Conservation (phyloP, 306 rosid genomes). For the Acacia crassicarpa region DNA sequence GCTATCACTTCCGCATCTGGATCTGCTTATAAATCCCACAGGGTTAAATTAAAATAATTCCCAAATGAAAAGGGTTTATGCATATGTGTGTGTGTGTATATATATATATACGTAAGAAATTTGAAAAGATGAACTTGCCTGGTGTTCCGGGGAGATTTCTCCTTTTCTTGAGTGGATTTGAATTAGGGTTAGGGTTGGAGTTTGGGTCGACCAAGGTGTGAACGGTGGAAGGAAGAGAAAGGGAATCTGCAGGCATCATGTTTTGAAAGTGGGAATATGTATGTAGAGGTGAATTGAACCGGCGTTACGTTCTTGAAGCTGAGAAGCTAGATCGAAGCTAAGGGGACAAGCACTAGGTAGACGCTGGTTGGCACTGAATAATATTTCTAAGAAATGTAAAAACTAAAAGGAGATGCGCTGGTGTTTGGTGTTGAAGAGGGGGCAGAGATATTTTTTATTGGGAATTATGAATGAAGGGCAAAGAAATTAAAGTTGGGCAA, state of each 20-base stretch:
- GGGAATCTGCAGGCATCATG: constrained; percentile 40
- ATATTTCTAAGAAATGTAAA: background rate
- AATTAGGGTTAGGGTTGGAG: constrained; percentile 53
- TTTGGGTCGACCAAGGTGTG: constrained; percentile 30
- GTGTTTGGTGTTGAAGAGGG: background rate
- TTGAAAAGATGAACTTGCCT: constrained; percentile 48
- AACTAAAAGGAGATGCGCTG: background rate
- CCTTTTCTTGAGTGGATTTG: constrained; percentile 58
- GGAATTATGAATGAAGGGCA: background rate
- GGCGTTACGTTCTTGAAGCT: constrained; percentile 29
- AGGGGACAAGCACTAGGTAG: background rate
- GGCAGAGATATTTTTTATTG: background rate
- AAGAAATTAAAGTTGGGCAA: constrained; percentile 19
- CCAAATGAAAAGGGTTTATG: background rate
- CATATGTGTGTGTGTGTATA: background rate
- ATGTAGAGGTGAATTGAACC: background rate
- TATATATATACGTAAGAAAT: background rate
- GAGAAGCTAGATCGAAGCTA: background rate
- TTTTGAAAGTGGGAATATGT: constrained; percentile 19
- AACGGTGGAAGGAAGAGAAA: constrained; percentile 36
- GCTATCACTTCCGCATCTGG: constrained; percentile 91
- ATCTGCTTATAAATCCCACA: constrained; percentile 43
- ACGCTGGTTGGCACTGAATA: background rate
- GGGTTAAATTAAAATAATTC: background rate
- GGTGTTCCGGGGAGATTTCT: constrained; percentile 90